Evolutionary conservation across 495 filamentous ascomycete genomes (phyloP).

Genomic region (Penicillium subrubescens): DNA sequence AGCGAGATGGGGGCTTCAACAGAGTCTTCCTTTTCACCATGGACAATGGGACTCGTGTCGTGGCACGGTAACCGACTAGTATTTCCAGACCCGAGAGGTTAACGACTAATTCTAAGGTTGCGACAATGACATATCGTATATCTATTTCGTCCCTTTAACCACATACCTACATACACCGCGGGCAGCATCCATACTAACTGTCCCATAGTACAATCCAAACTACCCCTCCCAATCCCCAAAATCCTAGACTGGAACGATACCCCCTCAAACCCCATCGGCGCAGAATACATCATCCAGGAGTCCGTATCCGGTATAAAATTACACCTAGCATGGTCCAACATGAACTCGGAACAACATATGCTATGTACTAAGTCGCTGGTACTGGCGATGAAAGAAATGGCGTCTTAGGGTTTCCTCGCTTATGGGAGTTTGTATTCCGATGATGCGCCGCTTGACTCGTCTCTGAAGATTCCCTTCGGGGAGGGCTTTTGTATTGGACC

Average conservation of each 20-base stretch:
- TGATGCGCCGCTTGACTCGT: constrained; percentile 28
- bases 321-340: constrained; percentile 40
- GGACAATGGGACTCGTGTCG: constrained; percentile 34
- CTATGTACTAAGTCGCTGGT: constrained; percentile 37
- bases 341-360: constrained; percentile 41
- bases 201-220: constrained; percentile 35
- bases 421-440: constrained; percentile 45
- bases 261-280: constrained; percentile 38
- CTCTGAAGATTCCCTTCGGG: constrained; percentile 31
- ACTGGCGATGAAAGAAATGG: constrained; percentile 36
- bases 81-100: constrained; percentile 40
- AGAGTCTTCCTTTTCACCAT: constrained; percentile 45
- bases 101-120: constrained; percentile 48
- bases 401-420: constrained; percentile 40
- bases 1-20: constrained; percentile 48
- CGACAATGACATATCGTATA: constrained; percentile 49
- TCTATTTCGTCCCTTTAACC: background rate
- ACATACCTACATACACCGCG: background rate
- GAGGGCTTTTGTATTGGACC: constrained; percentile 44
- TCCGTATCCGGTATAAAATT: constrained; percentile 39
- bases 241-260: constrained; percentile 47
- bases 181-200: background rate
- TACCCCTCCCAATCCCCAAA: constrained; percentile 40
- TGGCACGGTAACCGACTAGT: constrained; percentile 41
- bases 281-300: constrained; percentile 52